Evolutionary conservation across 345 rosid species (phyloP).

Genomic region (Gossypium herbaceum): DNA sequence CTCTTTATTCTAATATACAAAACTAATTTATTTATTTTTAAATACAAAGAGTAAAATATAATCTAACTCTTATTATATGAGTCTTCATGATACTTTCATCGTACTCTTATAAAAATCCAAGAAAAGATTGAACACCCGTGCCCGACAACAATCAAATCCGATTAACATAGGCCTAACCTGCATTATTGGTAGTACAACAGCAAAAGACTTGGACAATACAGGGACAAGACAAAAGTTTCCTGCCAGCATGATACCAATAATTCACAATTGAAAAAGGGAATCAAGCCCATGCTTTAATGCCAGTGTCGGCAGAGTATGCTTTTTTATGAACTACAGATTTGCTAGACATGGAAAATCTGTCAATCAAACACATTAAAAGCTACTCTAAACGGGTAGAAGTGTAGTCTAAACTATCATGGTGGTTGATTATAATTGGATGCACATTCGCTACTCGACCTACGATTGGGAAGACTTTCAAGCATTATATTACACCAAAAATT

Average conservation of each 20-base stretch:
- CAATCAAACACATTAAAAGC: background rate
- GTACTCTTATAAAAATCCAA: too few relatives aligned
- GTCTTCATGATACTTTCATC: too few relatives aligned
- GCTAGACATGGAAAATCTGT: background rate
- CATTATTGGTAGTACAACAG: background rate
- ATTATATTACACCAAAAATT: background rate
- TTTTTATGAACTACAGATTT: background rate
- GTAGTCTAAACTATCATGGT: background rate
- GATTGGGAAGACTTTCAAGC: background rate
- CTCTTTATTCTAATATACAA: accelerated
- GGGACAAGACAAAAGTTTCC: background rate
- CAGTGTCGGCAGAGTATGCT: background rate
- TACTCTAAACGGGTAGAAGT: background rate
- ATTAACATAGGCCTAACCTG: background rate
- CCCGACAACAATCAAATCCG: background rate
- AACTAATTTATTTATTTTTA: too few relatives aligned
- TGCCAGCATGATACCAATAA: background rate
- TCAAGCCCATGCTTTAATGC: background rate
- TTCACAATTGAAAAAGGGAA: background rate
- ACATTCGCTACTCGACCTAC: background rate
- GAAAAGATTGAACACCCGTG: too few relatives aligned
- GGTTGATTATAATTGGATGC: background rate
- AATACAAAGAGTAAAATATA: accelerated
- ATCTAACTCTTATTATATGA: too few relatives aligned
- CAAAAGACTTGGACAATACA: background rate